These are phyloP conservation scores for Metroxylon sagu DNA, from an alignment of 176 grass and related monocot genomes.

Conservation along the genomic window DNA sequence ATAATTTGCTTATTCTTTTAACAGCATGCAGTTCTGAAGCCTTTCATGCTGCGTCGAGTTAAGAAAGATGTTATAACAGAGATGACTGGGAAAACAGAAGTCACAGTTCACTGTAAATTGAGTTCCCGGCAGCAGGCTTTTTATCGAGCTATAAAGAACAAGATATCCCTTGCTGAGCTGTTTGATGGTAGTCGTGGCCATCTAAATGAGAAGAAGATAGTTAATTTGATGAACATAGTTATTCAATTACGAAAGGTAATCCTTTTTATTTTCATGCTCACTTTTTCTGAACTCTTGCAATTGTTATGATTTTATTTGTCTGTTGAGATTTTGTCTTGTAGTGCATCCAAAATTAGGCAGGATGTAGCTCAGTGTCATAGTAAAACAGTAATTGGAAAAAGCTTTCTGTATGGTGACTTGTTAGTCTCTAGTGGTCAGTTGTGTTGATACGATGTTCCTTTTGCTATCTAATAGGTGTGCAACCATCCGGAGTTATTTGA, in stretches of 20 bases:
- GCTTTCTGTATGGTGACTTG: no score
- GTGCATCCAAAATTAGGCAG: no score
- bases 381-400: no score
- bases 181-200: slow-evolving; percentile 79
- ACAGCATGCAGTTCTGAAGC: slow-evolving; percentile 97
- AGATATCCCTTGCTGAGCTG: slow-evolving; percentile 94
- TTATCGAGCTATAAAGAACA: slow-evolving; percentile 99
- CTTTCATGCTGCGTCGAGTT: slow-evolving; percentile 94
- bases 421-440: no score
- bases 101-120: slow-evolving; percentile 84
- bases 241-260: slow-evolving; percentile 95
- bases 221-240: slow-evolving; percentile 99
- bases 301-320: no score
- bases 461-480: slow-evolving; percentile 60
- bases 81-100: slow-evolving; percentile 97
- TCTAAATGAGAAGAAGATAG: slow-evolving; percentile 93
- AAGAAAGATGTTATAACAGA: slow-evolving; percentile 99
- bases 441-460: neutral
- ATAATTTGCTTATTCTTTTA: no score
- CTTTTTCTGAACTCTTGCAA: no score
- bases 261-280: neutral
- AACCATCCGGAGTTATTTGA: slow-evolving; percentile 99
- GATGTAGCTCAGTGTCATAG: no score
- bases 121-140: slow-evolving; percentile 97
- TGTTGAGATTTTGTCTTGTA: no score